Evolutionary conservation across 2,329 filamentous ascomycete species (phyloP).

Genomic region (Cladosporium sp.): DNA sequence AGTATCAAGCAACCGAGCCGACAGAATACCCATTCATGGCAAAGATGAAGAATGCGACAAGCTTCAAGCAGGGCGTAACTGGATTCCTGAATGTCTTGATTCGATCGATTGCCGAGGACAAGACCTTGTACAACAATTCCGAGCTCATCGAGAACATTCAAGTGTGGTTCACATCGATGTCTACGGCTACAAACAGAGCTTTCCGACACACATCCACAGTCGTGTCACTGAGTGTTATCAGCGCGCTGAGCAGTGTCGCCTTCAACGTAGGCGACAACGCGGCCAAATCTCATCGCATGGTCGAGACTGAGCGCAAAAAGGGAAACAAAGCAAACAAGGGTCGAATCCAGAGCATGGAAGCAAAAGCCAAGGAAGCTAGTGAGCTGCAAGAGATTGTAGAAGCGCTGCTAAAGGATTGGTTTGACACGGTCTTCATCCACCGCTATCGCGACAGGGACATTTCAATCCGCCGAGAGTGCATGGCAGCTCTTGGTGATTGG

Average conservation of each 20-base stretch:
- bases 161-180: conserved; percentile 88
- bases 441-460: conserved; percentile 93
- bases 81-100: conserved; percentile 79
- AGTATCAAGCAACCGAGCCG: conserved; percentile 71
- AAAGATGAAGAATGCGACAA: conserved; percentile 70
- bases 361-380: conserved; percentile 69
- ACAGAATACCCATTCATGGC: conserved; percentile 91
- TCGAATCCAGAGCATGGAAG: conserved; percentile 71
- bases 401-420: conserved; percentile 76
- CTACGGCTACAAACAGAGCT: conserved; percentile 79
- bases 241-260: conserved; percentile 72
- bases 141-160: conserved; percentile 85
- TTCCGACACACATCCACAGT: conserved; percentile 94
- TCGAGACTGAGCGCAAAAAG: conserved; percentile 73
- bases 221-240: conserved; percentile 76
- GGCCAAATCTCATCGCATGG: conserved; percentile 74
- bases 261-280: conserved; percentile 69
- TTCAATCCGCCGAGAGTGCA: conserved; percentile 83
- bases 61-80: conserved; percentile 75
- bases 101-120: conserved; percentile 76
- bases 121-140: conserved; percentile 72
- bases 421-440: conserved; percentile 91
- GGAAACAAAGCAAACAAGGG: conserved; percentile 75
- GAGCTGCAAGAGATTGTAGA: conserved; percentile 69
- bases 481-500: conserved; percentile 84